Evolutionary conservation across 83 land plant species (phyloP).

Genomic region (Thuja plicata): DNA sequence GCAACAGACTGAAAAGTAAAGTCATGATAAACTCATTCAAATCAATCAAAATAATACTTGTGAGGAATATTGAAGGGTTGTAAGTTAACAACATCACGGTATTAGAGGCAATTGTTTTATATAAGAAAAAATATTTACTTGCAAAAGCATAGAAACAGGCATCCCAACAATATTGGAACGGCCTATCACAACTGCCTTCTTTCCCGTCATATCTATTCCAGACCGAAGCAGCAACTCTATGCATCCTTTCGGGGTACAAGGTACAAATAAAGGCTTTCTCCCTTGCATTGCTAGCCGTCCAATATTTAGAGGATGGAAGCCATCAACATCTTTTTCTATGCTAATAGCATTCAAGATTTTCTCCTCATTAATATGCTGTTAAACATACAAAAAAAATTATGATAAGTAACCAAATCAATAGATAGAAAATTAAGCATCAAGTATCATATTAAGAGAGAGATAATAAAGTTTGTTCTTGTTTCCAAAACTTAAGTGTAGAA

Average conservation of each 20-base stretch:
- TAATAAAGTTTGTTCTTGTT: neutral
- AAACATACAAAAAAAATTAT: neutral
- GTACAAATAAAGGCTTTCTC: constrained; percentile 77
- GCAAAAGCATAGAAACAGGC: constrained; percentile 81
- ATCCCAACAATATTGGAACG: constrained; percentile 92
- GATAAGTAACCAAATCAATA: neutral
- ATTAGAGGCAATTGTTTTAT: neutral
- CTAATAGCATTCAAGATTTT: constrained; percentile 65
- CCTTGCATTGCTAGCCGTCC: constrained; percentile 91
- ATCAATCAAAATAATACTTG: neutral
- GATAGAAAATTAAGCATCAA: neutral
- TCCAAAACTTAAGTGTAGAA: neutral
- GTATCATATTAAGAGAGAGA: neutral
- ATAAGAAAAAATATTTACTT: constrained; percentile 34
- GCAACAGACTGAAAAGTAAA: neutral
- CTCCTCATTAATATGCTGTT: constrained; percentile 80
- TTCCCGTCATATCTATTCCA: constrained; percentile 61
- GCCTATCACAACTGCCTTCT: constrained; percentile 93
- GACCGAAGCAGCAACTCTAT: constrained; percentile 75
- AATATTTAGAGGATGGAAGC: constrained; percentile 89
- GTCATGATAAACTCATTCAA: neutral
- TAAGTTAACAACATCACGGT: neutral
- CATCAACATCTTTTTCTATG: constrained; percentile 95
- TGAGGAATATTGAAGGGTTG: neutral
- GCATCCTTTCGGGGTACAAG: constrained; percentile 94